Evolutionary conservation across 2,329 filamentous ascomycete genomes (phyloP).

Genomic region (Colletotrichum chlorophyti): DNA sequence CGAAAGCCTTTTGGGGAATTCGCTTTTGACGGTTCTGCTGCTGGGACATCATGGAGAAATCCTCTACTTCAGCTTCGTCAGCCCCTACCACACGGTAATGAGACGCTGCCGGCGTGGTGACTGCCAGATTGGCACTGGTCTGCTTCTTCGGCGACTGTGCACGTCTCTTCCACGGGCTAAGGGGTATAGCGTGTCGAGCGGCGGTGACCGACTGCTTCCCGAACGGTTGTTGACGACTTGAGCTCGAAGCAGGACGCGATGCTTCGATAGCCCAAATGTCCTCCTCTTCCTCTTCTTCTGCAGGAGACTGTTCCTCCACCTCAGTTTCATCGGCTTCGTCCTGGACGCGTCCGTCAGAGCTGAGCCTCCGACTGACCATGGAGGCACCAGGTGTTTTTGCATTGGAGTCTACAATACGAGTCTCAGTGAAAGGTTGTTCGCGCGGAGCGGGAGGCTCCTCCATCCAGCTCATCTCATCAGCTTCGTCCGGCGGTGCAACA

Average conservation of each 20-base stretch:
- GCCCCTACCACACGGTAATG: neutral
- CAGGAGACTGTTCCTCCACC: conserved; percentile 14
- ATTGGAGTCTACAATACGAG: conserved; percentile 12
- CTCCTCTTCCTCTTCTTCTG: conserved; percentile 39
- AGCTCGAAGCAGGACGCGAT: conserved; percentile 42
- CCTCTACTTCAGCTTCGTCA: conserved; percentile 40
- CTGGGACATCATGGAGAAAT: conserved; percentile 53
- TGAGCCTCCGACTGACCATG: neutral
- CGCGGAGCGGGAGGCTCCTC: conserved; percentile 32
- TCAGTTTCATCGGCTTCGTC: conserved; percentile 20
- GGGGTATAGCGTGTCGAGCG: conserved; percentile 34
- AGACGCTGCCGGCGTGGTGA: conserved; percentile 13
- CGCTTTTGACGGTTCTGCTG: conserved; percentile 25
- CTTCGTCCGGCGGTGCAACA: conserved; percentile 31
- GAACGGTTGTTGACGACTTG: conserved; percentile 37
- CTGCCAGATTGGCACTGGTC: too few relatives aligned
- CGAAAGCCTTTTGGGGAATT: conserved; percentile 11
- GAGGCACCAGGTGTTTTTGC: conserved; percentile 19
- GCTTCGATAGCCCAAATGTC: conserved; percentile 67
- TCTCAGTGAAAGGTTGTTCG: conserved; percentile 20
- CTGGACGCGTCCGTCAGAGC: neutral
- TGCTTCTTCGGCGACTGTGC: conserved; percentile 32
- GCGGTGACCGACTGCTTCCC: conserved; percentile 34
- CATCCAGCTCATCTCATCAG: conserved; percentile 53
- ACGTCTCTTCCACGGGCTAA: conserved; percentile 48